These are phyloP conservation scores for Zasmidium citrigriseum DNA, from an alignment of 2,329 filamentous ascomycete species.

Conservation along the genomic window DNA sequence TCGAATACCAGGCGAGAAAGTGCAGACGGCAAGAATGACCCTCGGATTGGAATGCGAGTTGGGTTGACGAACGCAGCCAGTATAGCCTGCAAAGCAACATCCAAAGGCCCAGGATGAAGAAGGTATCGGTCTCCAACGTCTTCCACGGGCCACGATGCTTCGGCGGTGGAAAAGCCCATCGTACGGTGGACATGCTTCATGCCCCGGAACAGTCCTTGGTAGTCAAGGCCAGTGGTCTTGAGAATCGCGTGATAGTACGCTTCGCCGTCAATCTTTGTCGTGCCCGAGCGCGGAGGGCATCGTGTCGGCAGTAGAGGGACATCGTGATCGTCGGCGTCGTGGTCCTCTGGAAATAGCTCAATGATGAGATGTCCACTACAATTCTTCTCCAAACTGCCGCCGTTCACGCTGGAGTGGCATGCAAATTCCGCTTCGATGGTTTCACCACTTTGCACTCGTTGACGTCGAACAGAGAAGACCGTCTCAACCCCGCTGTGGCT, in stretches of 20 bases:
- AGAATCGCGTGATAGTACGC: conserved; percentile 20
- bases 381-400: conserved; percentile 17
- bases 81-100: conserved; percentile 35
- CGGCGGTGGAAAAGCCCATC: conserved; percentile 17
- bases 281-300: conserved; percentile 18
- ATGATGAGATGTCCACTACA: conserved; percentile 17
- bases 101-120: conserved; percentile 35
- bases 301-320: conserved; percentile 12
- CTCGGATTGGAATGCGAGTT: conserved; percentile 20
- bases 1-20: conserved; percentile 18
- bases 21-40: conserved; percentile 19
- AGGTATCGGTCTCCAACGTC: conserved; percentile 18
- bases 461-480: conserved; percentile 33
- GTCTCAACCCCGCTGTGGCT: conserved; percentile 19
- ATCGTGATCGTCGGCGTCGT: neutral
- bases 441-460: conserved; percentile 29
- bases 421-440: conserved; percentile 34
- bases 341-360: conserved; percentile 11
- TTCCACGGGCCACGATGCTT: conserved; percentile 19
- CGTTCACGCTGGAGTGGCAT: conserved; percentile 15
- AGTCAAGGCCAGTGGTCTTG: conserved; percentile 21
- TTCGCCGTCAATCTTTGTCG: conserved; percentile 22
- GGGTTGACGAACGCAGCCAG: conserved; percentile 33
- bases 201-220: conserved; percentile 20
- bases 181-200: conserved; percentile 18